phyloP scores from a whole-genome alignment of 2,329 filamentous ascomycete species.

The Penicillium freii region DNA sequence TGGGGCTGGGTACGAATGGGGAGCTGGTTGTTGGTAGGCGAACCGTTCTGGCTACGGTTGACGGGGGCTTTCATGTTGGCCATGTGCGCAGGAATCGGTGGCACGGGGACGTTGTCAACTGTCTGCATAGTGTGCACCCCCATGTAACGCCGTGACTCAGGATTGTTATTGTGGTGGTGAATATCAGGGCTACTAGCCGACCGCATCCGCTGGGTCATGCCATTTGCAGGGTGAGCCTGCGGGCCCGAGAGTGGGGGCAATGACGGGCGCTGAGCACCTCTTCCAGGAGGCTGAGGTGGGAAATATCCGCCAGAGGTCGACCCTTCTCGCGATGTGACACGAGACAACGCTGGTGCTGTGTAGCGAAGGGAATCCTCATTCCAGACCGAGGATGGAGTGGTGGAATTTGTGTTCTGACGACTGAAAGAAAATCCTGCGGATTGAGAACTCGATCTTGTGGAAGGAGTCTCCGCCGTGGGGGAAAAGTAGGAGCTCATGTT shows the following conservation, averaged over 20 bases:
- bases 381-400: slow-evolving; percentile 51
- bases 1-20: slow-evolving; percentile 59
- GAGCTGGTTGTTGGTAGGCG: slow-evolving; percentile 66
- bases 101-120: slow-evolving; percentile 64
- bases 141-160: slow-evolving; percentile 47
- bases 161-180: slow-evolving; percentile 58
- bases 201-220: slow-evolving; percentile 66
- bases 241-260: slow-evolving; percentile 66
- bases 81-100: slow-evolving; percentile 71
- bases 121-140: slow-evolving; percentile 57
- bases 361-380: slow-evolving; percentile 76
- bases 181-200: slow-evolving; percentile 97
- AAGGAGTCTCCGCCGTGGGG: slow-evolving; percentile 68
- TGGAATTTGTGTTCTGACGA: slow-evolving; percentile 66
- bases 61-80: slow-evolving; percentile 60
- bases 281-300: slow-evolving; percentile 61
- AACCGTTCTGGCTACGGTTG: slow-evolving; percentile 76
- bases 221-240: slow-evolving; percentile 52
- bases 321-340: slow-evolving; percentile 75
- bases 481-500: slow-evolving; percentile 90
- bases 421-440: slow-evolving; percentile 72
- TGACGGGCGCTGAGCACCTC: slow-evolving; percentile 65
- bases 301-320: slow-evolving; percentile 63
- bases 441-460: slow-evolving; percentile 52
- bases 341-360: slow-evolving; percentile 81